Evolutionary conservation across 768 basidiomycete species (phyloP).

Genomic region (Hygrocybe punicea): DNA sequence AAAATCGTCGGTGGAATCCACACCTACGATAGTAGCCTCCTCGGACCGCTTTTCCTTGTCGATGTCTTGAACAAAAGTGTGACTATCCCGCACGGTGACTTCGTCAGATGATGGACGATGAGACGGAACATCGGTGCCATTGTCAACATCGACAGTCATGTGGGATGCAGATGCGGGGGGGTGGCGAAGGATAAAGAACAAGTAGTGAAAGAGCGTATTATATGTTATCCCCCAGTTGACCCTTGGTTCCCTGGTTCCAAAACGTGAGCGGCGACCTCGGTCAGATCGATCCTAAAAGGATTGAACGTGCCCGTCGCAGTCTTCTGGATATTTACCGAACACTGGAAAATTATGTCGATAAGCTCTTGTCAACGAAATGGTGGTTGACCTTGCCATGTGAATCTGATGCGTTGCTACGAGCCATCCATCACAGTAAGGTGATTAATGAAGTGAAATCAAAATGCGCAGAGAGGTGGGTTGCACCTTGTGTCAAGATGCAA

Average conservation of each 20-base stretch:
- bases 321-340: neutral
- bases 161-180: neutral
- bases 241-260: neutral
- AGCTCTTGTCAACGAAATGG: neutral
- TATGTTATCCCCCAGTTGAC: neutral
- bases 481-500: neutral
- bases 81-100: neutral
- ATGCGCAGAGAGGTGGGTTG: neutral
- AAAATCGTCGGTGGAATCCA: conserved; percentile 11
- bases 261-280: neutral
- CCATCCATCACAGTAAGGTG: neutral
- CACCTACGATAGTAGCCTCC: neutral
- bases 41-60: neutral
- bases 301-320: neutral
- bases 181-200: neutral
- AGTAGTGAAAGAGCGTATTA: neutral
- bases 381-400: neutral
- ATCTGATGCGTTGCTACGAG: neutral
- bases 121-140: neutral
- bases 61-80: neutral
- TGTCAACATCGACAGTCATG: neutral
- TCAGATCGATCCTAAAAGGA: neutral
- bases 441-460: neutral
- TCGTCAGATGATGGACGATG: conserved; percentile 5
- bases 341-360: neutral